Conservation (phyloP, 768 basidiomycete species). For the Lenzites betulinus region DNA sequence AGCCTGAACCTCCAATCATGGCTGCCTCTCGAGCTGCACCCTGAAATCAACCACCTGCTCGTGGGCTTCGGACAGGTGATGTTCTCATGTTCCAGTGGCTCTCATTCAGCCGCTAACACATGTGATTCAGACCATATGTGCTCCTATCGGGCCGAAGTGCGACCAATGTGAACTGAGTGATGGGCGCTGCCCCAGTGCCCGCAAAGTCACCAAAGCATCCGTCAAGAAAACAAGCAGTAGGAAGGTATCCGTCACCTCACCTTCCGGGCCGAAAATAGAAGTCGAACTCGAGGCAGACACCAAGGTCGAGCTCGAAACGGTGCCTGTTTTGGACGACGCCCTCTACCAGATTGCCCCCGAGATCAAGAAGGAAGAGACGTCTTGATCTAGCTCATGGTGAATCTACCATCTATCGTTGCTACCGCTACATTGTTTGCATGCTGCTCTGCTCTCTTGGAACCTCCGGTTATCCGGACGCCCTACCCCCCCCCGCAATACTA, state of each 20-base stretch:
- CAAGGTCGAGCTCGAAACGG: background rate
- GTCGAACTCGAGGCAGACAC: conserved; percentile 38
- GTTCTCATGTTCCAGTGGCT: background rate
- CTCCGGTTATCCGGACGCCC: background rate
- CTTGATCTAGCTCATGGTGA: background rate
- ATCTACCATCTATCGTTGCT: background rate
- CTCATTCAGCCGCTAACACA: background rate
- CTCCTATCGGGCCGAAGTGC: conserved; percentile 66
- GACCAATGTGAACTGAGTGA: conserved; percentile 60
- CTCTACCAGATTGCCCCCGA: background rate
- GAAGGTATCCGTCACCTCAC: conserved; percentile 12
- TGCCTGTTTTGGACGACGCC: background rate
- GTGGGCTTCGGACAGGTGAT: conserved; percentile 85
- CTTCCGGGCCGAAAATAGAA: conserved; percentile 40
- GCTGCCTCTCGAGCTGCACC: conserved; percentile 73
- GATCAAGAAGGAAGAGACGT: conserved; percentile 11
- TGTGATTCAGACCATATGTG: conserved; percentile 58
- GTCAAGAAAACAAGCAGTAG: conserved; percentile 13
- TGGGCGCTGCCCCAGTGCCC: conserved; percentile 70
- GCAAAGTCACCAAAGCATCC: conserved; percentile 27
- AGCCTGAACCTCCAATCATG: conserved; percentile 83
- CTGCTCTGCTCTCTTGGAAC: background rate
- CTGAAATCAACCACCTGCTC: conserved; percentile 76
- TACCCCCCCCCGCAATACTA: too few species aligned
- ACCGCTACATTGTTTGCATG: conserved; percentile 11